Percentiles rank a stretch among this genome's conserved stretches.
These are phyloP conservation scores for Penicillium parvum DNA, from an alignment of 495 filamentous ascomycete genomes.

Conservation along the genomic window DNA sequence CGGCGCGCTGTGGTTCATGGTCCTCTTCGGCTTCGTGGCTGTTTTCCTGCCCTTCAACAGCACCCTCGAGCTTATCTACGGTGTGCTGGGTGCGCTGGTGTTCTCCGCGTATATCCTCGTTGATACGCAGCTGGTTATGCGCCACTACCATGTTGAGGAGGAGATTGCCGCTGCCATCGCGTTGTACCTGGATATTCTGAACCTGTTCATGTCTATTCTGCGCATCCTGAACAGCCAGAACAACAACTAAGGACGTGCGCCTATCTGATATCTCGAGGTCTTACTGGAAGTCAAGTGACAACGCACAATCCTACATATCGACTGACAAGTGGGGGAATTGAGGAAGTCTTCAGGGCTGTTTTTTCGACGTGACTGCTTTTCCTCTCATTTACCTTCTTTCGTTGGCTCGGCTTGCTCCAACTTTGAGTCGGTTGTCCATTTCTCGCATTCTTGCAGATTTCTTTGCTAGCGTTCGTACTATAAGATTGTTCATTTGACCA, in stretches of 20 bases:
- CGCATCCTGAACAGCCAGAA: conserved; percentile 83
- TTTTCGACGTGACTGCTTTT: conserved; percentile 1
- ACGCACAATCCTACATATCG: background rate
- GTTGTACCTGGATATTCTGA: conserved; percentile 94
- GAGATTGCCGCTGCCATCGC: conserved; percentile 96
- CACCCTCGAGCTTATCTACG: conserved; percentile 78
- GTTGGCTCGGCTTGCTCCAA: too few species aligned
- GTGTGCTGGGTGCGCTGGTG: conserved; percentile 72
- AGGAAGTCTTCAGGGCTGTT: conserved; percentile 8
- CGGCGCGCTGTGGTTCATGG: conserved; percentile 79
- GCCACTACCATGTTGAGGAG: conserved; percentile 96
- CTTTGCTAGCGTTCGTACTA: too few species aligned
- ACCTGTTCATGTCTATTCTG: conserved; percentile 90
- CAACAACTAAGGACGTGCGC: conserved; percentile 58
- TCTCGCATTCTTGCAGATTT: background rate
- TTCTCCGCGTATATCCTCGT: conserved; percentile 94
- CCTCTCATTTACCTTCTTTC: background rate
- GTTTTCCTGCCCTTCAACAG: conserved; percentile 76
- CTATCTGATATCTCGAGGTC: background rate
- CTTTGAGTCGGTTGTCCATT: too few species aligned
- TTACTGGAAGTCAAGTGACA: background rate
- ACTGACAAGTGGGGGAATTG: background rate
- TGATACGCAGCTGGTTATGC: conserved; percentile 92
- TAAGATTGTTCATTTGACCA: too few species aligned
- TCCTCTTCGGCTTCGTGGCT: conserved; percentile 89